Percentiles rank a stretch among this genome's conserved stretches.
phyloP scores from a whole-genome alignment of 2,329 filamentous ascomycete genomes.

The Pyrenochaeta sp. region DNA sequence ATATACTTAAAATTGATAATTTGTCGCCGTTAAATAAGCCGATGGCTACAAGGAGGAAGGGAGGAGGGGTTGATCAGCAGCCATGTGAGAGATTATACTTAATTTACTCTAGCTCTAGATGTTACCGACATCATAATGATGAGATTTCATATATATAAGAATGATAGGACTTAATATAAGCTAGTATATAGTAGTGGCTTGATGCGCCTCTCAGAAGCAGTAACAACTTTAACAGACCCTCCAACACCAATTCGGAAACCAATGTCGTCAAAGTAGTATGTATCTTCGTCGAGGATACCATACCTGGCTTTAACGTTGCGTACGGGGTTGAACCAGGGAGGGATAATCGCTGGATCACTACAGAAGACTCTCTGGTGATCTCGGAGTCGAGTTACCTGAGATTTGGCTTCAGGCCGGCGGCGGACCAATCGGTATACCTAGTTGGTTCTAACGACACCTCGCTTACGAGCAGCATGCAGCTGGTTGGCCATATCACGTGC shows the following conservation, averaged over 20 bases:
- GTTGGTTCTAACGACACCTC: slow-evolving; percentile 12
- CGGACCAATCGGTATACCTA: slow-evolving; percentile 13
- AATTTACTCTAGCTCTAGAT: too few species aligned
- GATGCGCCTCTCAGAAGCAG: slow-evolving; percentile 4
- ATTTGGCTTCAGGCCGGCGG: slow-evolving; percentile 10
- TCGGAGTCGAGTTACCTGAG: slow-evolving; percentile 4
- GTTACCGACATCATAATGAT: too few species aligned
- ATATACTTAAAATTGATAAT: too few species aligned
- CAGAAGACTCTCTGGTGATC: slow-evolving; percentile 16
- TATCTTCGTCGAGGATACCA: slow-evolving; percentile 18
- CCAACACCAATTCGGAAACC: slow-evolving; percentile 19
- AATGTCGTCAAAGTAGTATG: slow-evolving; percentile 20
- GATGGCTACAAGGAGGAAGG: too few species aligned
- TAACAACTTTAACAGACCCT: slow-evolving; percentile 11
- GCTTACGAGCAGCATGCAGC: slow-evolving; percentile 13
- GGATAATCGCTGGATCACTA: slow-evolving; percentile 13
- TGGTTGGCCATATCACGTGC: slow-evolving; percentile 16
- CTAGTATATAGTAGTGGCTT: too few species aligned
- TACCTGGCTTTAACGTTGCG: slow-evolving; percentile 12
- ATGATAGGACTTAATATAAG: too few species aligned
- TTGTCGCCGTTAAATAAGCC: too few species aligned
- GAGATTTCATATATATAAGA: too few species aligned
- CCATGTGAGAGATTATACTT: too few species aligned
- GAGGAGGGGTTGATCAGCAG: too few species aligned
- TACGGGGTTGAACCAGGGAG: slow-evolving; percentile 19